Evolutionary conservation across 202 grass and related monocot species (phyloP).

Genomic region (Eragrostis tef): DNA sequence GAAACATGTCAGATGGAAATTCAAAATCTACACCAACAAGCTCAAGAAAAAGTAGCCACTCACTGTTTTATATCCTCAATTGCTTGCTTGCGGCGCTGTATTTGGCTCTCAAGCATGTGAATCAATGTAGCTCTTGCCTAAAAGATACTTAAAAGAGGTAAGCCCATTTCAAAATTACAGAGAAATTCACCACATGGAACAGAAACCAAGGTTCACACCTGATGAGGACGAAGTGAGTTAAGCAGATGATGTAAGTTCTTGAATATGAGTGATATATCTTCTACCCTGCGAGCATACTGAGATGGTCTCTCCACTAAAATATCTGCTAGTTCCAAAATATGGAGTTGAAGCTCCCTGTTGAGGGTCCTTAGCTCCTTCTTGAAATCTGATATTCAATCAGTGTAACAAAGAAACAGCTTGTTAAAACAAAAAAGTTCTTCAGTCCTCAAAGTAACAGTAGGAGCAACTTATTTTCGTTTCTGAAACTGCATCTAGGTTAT

Average conservation of each 20-base stretch:
- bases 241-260: constrained; percentile 86
- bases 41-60: constrained; percentile 41
- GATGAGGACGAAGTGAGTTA: constrained; percentile 84
- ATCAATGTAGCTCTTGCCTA: constrained; percentile 92
- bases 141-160: constrained; percentile 28
- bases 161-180: constrained; percentile 1
- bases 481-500: not conserved
- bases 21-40: constrained; percentile 1
- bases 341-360: constrained; percentile 92
- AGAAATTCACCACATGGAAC: not conserved
- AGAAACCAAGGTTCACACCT: constrained; percentile 50
- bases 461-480: not conserved
- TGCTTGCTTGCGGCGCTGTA: constrained; percentile 79
- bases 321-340: constrained; percentile 93
- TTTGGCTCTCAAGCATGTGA: constrained; percentile 90
- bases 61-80: constrained; percentile 90
- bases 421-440: constrained; percentile 11
- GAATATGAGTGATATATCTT: constrained; percentile 93
- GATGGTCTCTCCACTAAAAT: constrained; percentile 90
- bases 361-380: constrained; percentile 84
- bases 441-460: constrained; percentile 6
- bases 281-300: constrained; percentile 86
- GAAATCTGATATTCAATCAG: constrained; percentile 64
- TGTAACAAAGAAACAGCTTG: not conserved
- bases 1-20: constrained; percentile 4